Conservation (phyloP, 108 stramenopile genomes). For the Skeletonema marinoi region DNA sequence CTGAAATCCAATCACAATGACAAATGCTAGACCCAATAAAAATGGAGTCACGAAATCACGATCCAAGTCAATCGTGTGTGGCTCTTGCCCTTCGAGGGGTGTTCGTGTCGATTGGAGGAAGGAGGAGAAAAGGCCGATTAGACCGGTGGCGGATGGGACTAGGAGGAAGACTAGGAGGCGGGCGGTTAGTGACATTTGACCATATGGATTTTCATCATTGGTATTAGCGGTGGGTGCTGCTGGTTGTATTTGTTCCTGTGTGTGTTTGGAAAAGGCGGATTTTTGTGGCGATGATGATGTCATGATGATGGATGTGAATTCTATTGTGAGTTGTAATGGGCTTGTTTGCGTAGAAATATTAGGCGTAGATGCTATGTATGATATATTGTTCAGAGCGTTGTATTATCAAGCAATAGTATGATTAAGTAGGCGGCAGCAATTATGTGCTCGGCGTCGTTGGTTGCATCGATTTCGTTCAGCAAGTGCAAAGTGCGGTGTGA, state of each 20-base stretch:
- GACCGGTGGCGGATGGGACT: conserved; percentile 52
- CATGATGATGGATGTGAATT: neutral
- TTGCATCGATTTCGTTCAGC: too few species aligned
- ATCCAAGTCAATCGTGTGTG: conserved; percentile 48
- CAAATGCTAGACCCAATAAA: conserved; percentile 48
- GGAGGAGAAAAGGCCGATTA: conserved; percentile 44
- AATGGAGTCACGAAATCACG: conserved; percentile 65
- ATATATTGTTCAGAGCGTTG: too few species aligned
- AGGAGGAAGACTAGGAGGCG: conserved; percentile 48
- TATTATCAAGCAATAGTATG: too few species aligned
- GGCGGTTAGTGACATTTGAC: conserved; percentile 13
- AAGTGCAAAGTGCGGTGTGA: too few species aligned
- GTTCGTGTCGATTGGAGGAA: conserved; percentile 42
- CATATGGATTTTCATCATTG: neutral
- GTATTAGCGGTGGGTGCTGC: neutral
- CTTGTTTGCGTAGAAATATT: too few species aligned
- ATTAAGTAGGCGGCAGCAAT: too few species aligned
- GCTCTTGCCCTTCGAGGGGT: neutral
- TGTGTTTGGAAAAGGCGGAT: neutral
- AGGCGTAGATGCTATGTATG: too few species aligned
- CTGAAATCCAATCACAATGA: conserved; percentile 67
- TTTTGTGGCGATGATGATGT: neutral
- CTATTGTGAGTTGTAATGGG: neutral
- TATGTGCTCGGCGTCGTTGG: too few species aligned
- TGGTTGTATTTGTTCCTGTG: neutral